These are phyloP conservation scores for Aspergillus caelatus DNA, from an alignment of 2,329 filamentous ascomycete genomes.

Conservation along the genomic window DNA sequence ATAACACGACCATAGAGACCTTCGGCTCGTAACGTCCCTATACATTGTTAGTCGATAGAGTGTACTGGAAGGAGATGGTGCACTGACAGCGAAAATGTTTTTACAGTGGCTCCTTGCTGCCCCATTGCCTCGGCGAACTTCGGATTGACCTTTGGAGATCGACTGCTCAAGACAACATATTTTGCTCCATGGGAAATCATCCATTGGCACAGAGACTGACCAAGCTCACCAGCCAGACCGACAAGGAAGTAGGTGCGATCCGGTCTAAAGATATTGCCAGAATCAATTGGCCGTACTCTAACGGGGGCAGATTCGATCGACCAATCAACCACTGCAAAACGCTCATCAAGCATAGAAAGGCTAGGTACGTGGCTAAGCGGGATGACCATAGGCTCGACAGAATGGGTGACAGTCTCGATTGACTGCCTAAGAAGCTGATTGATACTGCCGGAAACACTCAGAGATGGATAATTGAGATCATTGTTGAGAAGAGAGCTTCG, in stretches of 20 bases:
- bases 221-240: constrained; percentile 34
- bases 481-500: not conserved
- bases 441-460: not conserved
- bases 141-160: constrained; percentile 9
- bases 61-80: not conserved
- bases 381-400: not conserved
- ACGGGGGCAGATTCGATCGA: not conserved
- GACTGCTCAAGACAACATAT: constrained; percentile 32
- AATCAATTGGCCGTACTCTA: not conserved
- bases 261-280: not conserved
- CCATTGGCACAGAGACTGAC: constrained; percentile 31
- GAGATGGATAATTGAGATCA: not conserved
- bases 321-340: not conserved
- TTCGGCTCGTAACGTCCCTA: not conserved
- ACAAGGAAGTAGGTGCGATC: constrained; percentile 32
- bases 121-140: not conserved
- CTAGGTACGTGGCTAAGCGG: not conserved
- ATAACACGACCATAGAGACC: not conserved
- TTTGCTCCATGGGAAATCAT: constrained; percentile 32
- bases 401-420: not conserved
- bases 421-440: not conserved
- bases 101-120: not conserved
- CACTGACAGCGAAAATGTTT: not conserved
- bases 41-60: not conserved
- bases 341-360: not conserved